Conservation (phyloP, 495 filamentous ascomycete genomes). For the Trichocladium uniseriatum region DNA sequence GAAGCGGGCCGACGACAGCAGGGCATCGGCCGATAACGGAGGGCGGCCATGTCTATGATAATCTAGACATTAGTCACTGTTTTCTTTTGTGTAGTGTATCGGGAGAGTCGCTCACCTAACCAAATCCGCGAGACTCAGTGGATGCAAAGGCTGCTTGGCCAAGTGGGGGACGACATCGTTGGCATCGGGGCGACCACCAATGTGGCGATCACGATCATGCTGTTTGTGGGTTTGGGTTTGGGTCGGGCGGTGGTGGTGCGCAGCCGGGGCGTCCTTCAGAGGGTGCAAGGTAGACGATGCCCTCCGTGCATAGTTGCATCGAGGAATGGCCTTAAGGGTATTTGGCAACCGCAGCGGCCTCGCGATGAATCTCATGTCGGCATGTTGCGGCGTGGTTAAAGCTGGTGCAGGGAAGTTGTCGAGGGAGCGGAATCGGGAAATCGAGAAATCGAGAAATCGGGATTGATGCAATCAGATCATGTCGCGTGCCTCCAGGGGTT, state of each 20-base stretch:
- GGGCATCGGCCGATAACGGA: constrained; percentile 66
- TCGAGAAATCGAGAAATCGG: too few relatives aligned
- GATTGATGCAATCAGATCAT: too few relatives aligned
- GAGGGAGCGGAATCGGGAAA: too few relatives aligned
- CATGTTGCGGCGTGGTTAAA: constrained; percentile 26
- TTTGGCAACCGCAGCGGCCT: constrained; percentile 32
- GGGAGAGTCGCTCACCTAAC: constrained; percentile 53
- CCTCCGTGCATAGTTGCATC: constrained; percentile 2
- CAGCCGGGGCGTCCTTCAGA: constrained; percentile 1
- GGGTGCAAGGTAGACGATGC: constrained; percentile 12
- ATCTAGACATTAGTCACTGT: not conserved
- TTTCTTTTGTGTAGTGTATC: too few relatives aligned
- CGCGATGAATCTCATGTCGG: constrained; percentile 35
- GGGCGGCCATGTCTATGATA: constrained; percentile 70
- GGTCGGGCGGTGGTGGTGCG: constrained; percentile 2
- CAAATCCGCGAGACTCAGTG: constrained; percentile 76
- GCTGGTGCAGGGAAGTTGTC: not conserved
- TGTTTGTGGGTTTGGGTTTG: constrained; percentile 4
- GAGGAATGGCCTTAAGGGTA: constrained; percentile 21
- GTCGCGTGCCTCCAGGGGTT: too few relatives aligned
- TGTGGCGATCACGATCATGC: not conserved
- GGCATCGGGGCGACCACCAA: constrained; percentile 14
- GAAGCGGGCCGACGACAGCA: constrained; percentile 87
- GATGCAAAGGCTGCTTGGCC: constrained; percentile 67
- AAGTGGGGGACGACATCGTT: constrained; percentile 69